These are phyloP conservation scores for Tolypocladium amazonense DNA, from an alignment of 2,329 filamentous ascomycete species.

Conservation along the genomic window DNA sequence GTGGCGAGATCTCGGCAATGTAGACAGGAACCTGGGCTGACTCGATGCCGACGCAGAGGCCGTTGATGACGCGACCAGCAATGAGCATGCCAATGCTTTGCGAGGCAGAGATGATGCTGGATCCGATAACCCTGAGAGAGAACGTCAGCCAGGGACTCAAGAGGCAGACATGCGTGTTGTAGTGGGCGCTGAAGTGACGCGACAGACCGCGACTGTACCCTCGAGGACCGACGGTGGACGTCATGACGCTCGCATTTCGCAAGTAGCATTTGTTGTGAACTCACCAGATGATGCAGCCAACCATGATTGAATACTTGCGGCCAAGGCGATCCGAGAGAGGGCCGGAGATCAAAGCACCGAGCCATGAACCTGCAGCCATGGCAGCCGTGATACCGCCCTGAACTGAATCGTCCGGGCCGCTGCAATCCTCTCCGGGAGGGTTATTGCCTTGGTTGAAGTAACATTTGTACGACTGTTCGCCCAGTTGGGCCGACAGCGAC, in stretches of 20 bases:
- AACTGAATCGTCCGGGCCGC: conserved; percentile 25
- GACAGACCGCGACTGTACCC: too few species aligned
- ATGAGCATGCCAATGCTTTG: conserved; percentile 40
- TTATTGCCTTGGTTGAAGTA: conserved; percentile 26
- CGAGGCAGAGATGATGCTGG: conserved; percentile 31
- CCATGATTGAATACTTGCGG: conserved; percentile 39
- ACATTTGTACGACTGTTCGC: conserved; percentile 24
- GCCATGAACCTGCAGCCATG: conserved; percentile 40
- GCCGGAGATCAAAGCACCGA: conserved; percentile 37
- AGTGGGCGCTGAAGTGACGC: not conserved
- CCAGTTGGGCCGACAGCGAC: conserved; percentile 38
- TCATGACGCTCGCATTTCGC: not conserved
- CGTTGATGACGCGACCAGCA: conserved; percentile 51
- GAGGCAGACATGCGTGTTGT: not conserved
- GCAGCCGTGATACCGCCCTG: conserved; percentile 43
- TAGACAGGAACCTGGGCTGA: conserved; percentile 63
- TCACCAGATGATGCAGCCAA: conserved; percentile 40
- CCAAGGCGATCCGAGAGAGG: conserved; percentile 37
- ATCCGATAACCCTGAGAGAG: conserved; percentile 34
- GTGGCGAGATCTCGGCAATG: conserved; percentile 51
- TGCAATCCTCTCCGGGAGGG: conserved; percentile 19
- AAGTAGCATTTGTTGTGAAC: conserved; percentile 5
- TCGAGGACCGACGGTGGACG: not conserved
- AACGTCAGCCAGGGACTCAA: not conserved
- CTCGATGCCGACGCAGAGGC: conserved; percentile 53